Base-by-base conservation (phyloP, 208 protist genomes). In the Leishmania tropica region DNA sequence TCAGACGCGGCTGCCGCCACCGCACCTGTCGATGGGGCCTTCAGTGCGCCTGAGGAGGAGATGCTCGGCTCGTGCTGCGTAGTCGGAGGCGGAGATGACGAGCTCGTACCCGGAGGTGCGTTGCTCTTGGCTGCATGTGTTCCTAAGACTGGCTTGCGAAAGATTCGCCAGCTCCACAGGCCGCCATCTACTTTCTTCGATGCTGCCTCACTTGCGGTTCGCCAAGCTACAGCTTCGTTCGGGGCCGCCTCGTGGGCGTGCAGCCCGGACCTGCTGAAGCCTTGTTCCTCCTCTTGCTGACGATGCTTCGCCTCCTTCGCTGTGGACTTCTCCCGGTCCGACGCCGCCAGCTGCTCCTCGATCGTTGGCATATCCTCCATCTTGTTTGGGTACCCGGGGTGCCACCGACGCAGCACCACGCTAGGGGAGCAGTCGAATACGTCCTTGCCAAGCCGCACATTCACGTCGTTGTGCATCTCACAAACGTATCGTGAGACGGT, bases 391-490 rank as follows among this genome's bases (percentile, higher is more conserved):
- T 95, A 98, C 13, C 87, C 91, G 21, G 95, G 95, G 83, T 98
- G 95, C 95, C 95, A 98, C 48, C 94, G 90, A 24, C 81, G 58
- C 51, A 98, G 90, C 51, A 98, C 86, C 77, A 84, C 86, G 62
- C 90, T 88, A 13, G 92, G 90, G 47, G 94, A 81, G 80, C 95
- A 98, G 84, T 95, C 88, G 77, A 92, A 96, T 45, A 81, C 19
- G 47, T 86, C 75, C 74, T 98, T 98, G 47, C 89, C 90, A 1
- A 97, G 64, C 47, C 87, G 90, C 68, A 89, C 86, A 72, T 94
- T 98, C 15, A 98, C 96, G n/a, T 87, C 81, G 85, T 98, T 98
- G 86, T 98, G 96, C 65, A 97, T 85, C 84, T 96, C 90, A 84
- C 96, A 98, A 31, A 97, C 79, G 84, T 94, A 98, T 37, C 89